phyloP scores from a whole-genome alignment of 2,329 filamentous ascomycete species.

The Botryosphaeria dothidea region DNA sequence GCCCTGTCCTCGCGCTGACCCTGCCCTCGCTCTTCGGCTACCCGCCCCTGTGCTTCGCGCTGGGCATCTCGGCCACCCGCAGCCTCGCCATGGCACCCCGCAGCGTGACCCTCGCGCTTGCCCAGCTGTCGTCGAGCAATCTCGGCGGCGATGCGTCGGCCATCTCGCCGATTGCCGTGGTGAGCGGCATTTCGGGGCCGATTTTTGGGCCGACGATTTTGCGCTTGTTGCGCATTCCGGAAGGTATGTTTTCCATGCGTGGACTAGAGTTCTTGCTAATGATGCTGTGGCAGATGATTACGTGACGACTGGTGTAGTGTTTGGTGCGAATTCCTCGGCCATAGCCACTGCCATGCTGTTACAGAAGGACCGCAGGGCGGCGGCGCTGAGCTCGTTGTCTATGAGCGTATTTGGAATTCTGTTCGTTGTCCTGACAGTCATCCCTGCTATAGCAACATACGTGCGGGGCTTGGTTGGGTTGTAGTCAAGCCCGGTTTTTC shows the following conservation, averaged over 20 bases:
- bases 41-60: slow-evolving; percentile 54
- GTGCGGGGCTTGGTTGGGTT: slow-evolving; percentile 31
- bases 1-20: slow-evolving; percentile 55
- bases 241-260: slow-evolving; percentile 39
- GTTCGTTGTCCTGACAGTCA: slow-evolving; percentile 58
- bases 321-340: slow-evolving; percentile 62
- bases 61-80: slow-evolving; percentile 56
- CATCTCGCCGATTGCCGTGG: slow-evolving; percentile 58
- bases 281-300: slow-evolving; percentile 67
- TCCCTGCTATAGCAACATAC: slow-evolving; percentile 53
- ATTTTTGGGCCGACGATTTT: slow-evolving; percentile 56
- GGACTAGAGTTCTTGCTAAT: too few species aligned
- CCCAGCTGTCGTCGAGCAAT: slow-evolving; percentile 57
- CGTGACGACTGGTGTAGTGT: slow-evolving; percentile 61
- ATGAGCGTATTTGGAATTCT: slow-evolving; percentile 64
- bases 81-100: slow-evolving; percentile 59
- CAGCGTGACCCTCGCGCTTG: slow-evolving; percentile 62
- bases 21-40: slow-evolving; percentile 59
- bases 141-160: slow-evolving; percentile 59
- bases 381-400: slow-evolving; percentile 59
- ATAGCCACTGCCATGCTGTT: slow-evolving; percentile 61
- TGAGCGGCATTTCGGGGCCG: slow-evolving; percentile 61
- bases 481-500: too few species aligned
- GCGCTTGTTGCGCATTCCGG: slow-evolving; percentile 53
- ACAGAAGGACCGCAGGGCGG: slow-evolving; percentile 58